Evolutionary conservation across 176 grass and related monocot species (phyloP), one percentile per base, ranked within the genome.

Genomic region (Chrysopogon serrulatus): DNA sequence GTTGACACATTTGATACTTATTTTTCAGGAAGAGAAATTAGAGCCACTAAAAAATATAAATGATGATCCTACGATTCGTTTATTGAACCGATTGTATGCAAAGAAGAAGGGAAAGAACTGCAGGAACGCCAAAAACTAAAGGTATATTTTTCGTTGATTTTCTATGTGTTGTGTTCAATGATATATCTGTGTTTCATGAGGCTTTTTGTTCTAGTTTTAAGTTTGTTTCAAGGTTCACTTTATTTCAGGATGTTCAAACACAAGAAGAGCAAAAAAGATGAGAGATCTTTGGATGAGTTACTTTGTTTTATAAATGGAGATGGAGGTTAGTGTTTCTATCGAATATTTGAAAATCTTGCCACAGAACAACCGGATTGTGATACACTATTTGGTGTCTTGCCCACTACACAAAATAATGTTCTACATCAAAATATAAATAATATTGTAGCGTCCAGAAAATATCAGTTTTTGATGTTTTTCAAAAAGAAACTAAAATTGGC

Each of bases 281-380:
- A 99, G 76, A 81, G 97, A 59, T 99, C 97, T 44, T 88, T 96
- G 85, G 97, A 99, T 86, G 97, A 99, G 72, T 85, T 99, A 74
- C 67, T 99, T 65, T 96, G 93, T 87, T 99, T 94, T 91, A 99
- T 99, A 83, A 99, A 99, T 96, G 97, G 97, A 33, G 86, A 94
- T 86, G 92, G 92, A 92, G 97, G 97, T 99, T 73, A 48, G 91
- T 73, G 68, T 47, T 66, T 92, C 68, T 36, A 73, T 47, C 27
- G 24, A 73, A 47, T 73, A 73, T 47, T 18, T 47, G 8, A 47
- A 26, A 71, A 47, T 47, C 28, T 31, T 73, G 15, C 7, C 24
- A 45, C 40, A 28, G 14, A 69, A 69, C 57, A 39, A 40, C 10
- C 1, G 3, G n/a, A 71, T 5, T 47, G 6, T 71, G n/a, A 2